Conservation (phyloP, 2,329 filamentous ascomycete species). For the Xylariaceae sp. region DNA sequence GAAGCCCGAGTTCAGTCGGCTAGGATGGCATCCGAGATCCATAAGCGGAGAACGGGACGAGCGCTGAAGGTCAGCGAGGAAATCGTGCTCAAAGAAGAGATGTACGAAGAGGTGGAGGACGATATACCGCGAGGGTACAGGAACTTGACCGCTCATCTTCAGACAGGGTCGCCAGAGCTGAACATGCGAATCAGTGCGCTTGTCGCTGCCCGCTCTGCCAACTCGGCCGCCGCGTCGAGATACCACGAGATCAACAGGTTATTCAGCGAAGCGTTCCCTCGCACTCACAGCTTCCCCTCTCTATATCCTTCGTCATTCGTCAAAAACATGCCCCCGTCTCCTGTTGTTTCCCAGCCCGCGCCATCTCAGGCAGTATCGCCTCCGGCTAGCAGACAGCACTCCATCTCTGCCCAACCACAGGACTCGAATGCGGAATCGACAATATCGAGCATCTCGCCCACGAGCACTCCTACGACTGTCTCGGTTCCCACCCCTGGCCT, state of each 20-base stretch:
- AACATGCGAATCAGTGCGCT: slow-evolving; percentile 54
- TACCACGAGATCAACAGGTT: slow-evolving; percentile 42
- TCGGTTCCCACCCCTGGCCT: slow-evolving; percentile 24
- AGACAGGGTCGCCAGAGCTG: slow-evolving; percentile 54
- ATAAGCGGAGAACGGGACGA: slow-evolving; percentile 81
- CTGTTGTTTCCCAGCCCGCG: slow-evolving; percentile 13
- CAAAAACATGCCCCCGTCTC: slow-evolving; percentile 13
- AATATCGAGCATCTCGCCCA: slow-evolving; percentile 11
- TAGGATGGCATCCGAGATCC: slow-evolving; percentile 80
- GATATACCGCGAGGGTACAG: slow-evolving; percentile 64
- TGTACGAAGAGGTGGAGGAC: slow-evolving; percentile 94
- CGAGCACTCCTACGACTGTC: slow-evolving; percentile 11
- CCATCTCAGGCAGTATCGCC: slow-evolving; percentile 15
- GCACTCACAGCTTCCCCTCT: slow-evolving; percentile 29
- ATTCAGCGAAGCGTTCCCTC: slow-evolving; percentile 44
- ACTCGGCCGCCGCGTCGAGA: slow-evolving; percentile 39
- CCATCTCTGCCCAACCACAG: slow-evolving; percentile 18
- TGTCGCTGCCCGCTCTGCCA: slow-evolving; percentile 37
- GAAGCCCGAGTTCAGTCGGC: slow-evolving; percentile 88
- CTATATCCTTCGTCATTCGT: slow-evolving; percentile 26
- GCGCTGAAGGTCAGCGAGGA: slow-evolving; percentile 76
- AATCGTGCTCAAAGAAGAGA: slow-evolving; percentile 84
- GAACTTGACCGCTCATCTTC: slow-evolving; percentile 56
- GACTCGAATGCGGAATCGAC: slow-evolving; percentile 11
- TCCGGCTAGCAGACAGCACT: slow-evolving; percentile 12